A percentile compares a stretch with the other conserved stretches of the same genome.
Conservation (phyloP, 768 basidiomycete species). For the Lentinula sp. region DNA sequence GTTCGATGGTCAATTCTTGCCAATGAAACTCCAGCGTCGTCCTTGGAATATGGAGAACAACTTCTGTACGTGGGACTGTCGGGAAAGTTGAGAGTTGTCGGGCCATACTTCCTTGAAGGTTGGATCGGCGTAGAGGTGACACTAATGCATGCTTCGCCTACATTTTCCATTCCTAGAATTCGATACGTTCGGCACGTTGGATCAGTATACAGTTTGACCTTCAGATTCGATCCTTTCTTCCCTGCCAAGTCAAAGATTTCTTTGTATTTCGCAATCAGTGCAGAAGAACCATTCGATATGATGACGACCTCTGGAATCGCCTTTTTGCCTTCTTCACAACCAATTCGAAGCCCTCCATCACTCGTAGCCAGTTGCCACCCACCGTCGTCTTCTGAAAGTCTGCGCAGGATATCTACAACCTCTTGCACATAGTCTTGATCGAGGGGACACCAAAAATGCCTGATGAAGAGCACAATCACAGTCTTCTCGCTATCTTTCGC, state of each 20-base stretch:
- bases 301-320: constrained; percentile 46
- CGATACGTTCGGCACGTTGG: constrained; percentile 63
- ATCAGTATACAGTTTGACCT: constrained; percentile 76
- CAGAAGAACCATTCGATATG: constrained; percentile 73
- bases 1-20: not conserved
- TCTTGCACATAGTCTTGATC: constrained; percentile 77
- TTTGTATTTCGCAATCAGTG: constrained; percentile 72
- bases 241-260: constrained; percentile 50
- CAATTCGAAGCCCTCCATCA: constrained; percentile 25
- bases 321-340: not conserved
- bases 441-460: constrained; percentile 84
- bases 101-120: not conserved
- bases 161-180: constrained; percentile 63
- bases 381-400: constrained; percentile 46
- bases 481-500: constrained; percentile 11
- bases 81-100: not conserved
- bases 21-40: constrained; percentile 8
- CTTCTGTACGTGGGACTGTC: not conserved
- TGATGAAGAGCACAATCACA: constrained; percentile 78
- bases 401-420: constrained; percentile 10
- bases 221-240: constrained; percentile 23
- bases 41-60: constrained; percentile 8
- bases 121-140: not conserved
- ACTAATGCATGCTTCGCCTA: not conserved
- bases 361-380: constrained; percentile 26